phyloP scores from a whole-genome alignment of 192 early-diverging fungal species.

The Backusella circina region DNA sequence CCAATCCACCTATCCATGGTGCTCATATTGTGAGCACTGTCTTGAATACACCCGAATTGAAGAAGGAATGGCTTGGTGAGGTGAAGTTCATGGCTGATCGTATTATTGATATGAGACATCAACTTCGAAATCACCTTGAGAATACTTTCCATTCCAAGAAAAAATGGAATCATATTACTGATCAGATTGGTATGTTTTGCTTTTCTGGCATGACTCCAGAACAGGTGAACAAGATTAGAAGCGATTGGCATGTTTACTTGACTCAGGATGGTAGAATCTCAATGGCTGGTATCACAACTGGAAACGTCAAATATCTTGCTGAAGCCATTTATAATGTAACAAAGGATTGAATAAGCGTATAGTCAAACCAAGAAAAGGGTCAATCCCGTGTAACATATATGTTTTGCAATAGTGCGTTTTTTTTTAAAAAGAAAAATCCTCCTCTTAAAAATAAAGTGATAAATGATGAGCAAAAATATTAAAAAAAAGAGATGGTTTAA shows the following conservation, averaged over 20 bases:
- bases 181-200: conserved; percentile 98
- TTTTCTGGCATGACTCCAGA: conserved; percentile 87
- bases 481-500: neutral
- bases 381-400: neutral
- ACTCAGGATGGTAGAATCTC: conserved; percentile 95
- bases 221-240: conserved; percentile 80
- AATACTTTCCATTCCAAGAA: conserved; percentile 72
- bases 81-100: conserved; percentile 95
- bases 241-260: conserved; percentile 91
- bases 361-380: neutral
- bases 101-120: conserved; percentile 84
- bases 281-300: conserved; percentile 88
- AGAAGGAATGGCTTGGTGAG: conserved; percentile 82
- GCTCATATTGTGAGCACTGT: conserved; percentile 90
- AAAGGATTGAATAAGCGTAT: conserved; percentile 40
- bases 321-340: conserved; percentile 93
- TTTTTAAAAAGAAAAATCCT: neutral
- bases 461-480: neutral
- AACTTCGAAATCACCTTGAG: conserved; percentile 72
- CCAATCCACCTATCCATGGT: conserved; percentile 92
- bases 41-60: conserved; percentile 69
- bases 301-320: conserved; percentile 94
- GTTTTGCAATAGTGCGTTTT: neutral
- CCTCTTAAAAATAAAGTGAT: neutral
- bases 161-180: conserved; percentile 82